A percentile compares a stretch with the other conserved stretches of the same genome.
phyloP scores from a whole-genome alignment of 2,329 filamentous ascomycete species.

The Beauveria medogensis region DNA sequence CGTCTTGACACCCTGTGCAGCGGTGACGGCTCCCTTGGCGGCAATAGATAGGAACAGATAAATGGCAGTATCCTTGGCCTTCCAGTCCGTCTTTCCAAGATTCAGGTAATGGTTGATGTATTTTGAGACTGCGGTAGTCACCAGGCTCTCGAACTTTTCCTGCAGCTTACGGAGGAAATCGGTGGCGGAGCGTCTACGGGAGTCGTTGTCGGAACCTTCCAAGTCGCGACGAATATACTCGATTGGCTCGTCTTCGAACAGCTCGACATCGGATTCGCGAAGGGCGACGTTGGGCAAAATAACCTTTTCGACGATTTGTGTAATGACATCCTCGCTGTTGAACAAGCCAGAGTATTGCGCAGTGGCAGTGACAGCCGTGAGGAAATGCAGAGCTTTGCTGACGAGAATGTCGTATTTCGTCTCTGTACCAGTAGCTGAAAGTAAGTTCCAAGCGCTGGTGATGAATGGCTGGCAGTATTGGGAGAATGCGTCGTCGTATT shows the following conservation, averaged over 20 bases:
- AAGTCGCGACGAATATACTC: slow-evolving; percentile 94
- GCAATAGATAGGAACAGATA: slow-evolving; percentile 94
- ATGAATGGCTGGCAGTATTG: slow-evolving; percentile 76
- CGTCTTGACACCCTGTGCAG: slow-evolving; percentile 81
- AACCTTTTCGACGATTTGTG: slow-evolving; percentile 90
- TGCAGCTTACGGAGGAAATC: slow-evolving; percentile 88
- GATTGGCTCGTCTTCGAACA: slow-evolving; percentile 98
- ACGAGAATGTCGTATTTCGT: slow-evolving; percentile 92
- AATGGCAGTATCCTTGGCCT: slow-evolving; percentile 95
- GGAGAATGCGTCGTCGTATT: slow-evolving; percentile 92
- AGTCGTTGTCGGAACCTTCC: slow-evolving; percentile 94
- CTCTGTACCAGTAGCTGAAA: slow-evolving; percentile 78
- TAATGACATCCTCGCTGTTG: slow-evolving; percentile 70
- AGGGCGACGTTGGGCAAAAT: slow-evolving; percentile 88
- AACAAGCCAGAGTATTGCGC: slow-evolving; percentile 74
- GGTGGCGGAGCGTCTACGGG: slow-evolving; percentile 80
- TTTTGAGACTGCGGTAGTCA: slow-evolving; percentile 77
- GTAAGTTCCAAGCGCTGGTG: slow-evolving; percentile 79
- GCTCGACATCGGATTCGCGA: slow-evolving; percentile 86
- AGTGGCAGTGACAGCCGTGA: slow-evolving; percentile 80
- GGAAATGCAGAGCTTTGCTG: slow-evolving; percentile 87
- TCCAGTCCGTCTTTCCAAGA: slow-evolving; percentile 80
- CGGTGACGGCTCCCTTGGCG: slow-evolving; percentile 80
- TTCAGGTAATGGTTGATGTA: slow-evolving; percentile 84
- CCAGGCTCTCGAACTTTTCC: slow-evolving; percentile 76